These are phyloP conservation scores for Aspergillus sp. DNA, from an alignment of 2,329 filamentous ascomycete species.

Conservation along the genomic window DNA sequence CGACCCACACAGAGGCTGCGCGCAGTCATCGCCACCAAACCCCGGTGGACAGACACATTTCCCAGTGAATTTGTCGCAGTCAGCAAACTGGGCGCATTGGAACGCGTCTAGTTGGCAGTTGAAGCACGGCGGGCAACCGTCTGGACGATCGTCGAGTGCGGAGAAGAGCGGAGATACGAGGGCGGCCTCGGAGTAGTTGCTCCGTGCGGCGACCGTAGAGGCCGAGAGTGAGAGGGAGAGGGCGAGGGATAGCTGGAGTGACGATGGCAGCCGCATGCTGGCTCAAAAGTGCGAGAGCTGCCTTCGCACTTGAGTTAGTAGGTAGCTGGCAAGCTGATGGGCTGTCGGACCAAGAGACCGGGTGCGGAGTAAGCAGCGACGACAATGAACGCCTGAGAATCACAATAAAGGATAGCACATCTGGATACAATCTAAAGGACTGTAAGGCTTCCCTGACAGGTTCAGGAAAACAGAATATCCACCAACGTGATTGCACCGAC, in stretches of 20 bases:
- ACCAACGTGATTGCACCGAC: neutral
- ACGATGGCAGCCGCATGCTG: slow-evolving; percentile 32
- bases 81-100: slow-evolving; percentile 84
- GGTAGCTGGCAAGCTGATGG: slow-evolving; percentile 6
- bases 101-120: slow-evolving; percentile 96
- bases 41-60: slow-evolving; percentile 91
- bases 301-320: neutral
- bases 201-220: slow-evolving; percentile 26
- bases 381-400: slow-evolving; percentile 11
- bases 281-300: neutral
- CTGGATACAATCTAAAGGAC: neutral
- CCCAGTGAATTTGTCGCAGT: slow-evolving; percentile 85
- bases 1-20: slow-evolving; percentile 88
- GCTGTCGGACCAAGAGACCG: slow-evolving; percentile 6
- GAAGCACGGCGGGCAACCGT: slow-evolving; percentile 66
- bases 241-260: slow-evolving; percentile 28
- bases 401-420: slow-evolving; percentile 4
- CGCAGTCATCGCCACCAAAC: slow-evolving; percentile 92
- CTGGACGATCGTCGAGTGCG: slow-evolving; percentile 70
- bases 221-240: slow-evolving; percentile 29
- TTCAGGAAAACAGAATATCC: neutral
- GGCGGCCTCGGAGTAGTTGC: slow-evolving; percentile 63
- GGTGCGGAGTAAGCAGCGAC: slow-evolving; percentile 18
- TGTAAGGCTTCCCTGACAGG: neutral
- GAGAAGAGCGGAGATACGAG: slow-evolving; percentile 67